Conservation (phyloP, 2,329 filamentous ascomycete genomes). For the Moelleriella libera region DNA sequence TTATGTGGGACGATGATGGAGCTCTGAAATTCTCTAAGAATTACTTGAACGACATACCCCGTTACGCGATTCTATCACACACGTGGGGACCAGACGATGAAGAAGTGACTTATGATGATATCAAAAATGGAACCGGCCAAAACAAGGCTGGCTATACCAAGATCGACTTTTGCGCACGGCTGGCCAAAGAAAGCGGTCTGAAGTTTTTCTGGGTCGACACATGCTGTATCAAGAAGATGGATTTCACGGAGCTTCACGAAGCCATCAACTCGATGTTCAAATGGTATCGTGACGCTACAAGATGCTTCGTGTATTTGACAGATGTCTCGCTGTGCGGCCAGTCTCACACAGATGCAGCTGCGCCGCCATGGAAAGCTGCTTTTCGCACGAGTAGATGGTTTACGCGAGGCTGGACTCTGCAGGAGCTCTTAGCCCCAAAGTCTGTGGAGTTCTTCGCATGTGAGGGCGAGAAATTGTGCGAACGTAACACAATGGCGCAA, state of each 20-base stretch:
- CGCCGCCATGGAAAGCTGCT: neutral
- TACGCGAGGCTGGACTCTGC: neutral
- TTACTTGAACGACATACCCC: neutral
- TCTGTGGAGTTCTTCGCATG: neutral
- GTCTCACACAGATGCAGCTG: neutral
- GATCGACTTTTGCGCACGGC: neutral
- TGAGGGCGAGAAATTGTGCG: too few relatives aligned
- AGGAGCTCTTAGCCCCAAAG: neutral
- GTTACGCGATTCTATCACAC: slow-evolving; percentile 11
- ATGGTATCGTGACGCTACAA: neutral
- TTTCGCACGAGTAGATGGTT: neutral
- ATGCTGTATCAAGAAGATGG: slow-evolving; percentile 1
- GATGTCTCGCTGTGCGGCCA: slow-evolving; percentile 2
- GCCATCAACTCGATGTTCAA: neutral
- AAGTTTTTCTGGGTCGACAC: slow-evolving; percentile 2
- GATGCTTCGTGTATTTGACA: slow-evolving; percentile 6
- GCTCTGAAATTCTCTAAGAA: too few relatives aligned
- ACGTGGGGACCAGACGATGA: slow-evolving; percentile 7
- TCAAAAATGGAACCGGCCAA: neutral
- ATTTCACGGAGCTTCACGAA: neutral
- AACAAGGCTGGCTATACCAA: neutral
- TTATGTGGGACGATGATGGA: too few relatives aligned
- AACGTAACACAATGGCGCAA: too few relatives aligned
- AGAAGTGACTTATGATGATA: slow-evolving; percentile 8
- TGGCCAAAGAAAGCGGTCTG: slow-evolving; percentile 2